These are phyloP conservation scores for Cladobotryum protrusum DNA, from an alignment of 2,329 filamentous ascomycete genomes.

Conservation along the genomic window DNA sequence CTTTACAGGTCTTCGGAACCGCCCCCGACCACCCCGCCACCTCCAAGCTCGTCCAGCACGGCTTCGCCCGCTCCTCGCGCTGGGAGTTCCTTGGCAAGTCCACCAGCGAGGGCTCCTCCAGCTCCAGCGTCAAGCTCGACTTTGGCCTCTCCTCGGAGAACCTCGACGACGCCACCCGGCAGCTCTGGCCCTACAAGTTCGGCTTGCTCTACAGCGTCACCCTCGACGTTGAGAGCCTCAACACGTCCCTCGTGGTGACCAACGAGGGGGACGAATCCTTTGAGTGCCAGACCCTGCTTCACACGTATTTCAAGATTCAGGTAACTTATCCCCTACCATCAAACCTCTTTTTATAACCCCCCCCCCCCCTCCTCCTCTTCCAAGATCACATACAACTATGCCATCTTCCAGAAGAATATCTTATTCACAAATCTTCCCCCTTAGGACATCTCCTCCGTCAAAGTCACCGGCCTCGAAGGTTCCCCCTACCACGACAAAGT, in stretches of 20 bases:
- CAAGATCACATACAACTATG: too few relatives aligned
- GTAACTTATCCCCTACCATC: slow-evolving; percentile 40
- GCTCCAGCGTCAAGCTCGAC: slow-evolving; percentile 79
- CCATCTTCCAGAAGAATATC: too few relatives aligned
- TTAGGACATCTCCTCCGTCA: slow-evolving; percentile 71
- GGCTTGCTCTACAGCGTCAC: slow-evolving; percentile 91
- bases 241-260: slow-evolving; percentile 77
- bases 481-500: slow-evolving; percentile 82
- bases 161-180: slow-evolving; percentile 60
- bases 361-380: too few relatives aligned
- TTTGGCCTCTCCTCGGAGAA: slow-evolving; percentile 78
- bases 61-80: slow-evolving; percentile 80
- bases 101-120: slow-evolving; percentile 44
- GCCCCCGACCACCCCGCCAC: slow-evolving; percentile 72
- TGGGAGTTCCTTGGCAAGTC: slow-evolving; percentile 96
- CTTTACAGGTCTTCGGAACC: slow-evolving; percentile 71
- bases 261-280: slow-evolving; percentile 80
- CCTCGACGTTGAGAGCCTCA: slow-evolving; percentile 65
- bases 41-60: slow-evolving; percentile 78
- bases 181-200: slow-evolving; percentile 81
- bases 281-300: slow-evolving; percentile 86
- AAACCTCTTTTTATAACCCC: neutral
- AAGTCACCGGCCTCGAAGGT: slow-evolving; percentile 69
- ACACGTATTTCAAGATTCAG: slow-evolving; percentile 79
- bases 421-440: neutral